Evolutionary conservation across 108 stramenopile species (phyloP).

Genomic region (Cylindrotheca closterium): DNA sequence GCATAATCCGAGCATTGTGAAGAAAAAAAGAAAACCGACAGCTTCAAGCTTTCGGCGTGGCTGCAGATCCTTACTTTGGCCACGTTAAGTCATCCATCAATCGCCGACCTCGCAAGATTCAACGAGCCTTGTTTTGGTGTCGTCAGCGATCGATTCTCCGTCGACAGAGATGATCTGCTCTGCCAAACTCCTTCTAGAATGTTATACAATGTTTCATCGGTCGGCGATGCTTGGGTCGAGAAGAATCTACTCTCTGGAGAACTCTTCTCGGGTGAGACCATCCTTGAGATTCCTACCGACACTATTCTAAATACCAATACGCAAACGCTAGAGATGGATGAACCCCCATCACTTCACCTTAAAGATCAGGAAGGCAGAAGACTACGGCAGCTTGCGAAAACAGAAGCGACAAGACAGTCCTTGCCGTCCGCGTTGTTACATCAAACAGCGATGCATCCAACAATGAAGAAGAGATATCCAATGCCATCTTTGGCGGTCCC

Average conservation of each 20-base stretch:
- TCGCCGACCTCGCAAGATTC: too few relatives aligned
- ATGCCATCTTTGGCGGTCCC: constrained; percentile 3
- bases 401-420: neutral
- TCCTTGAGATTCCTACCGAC: neutral
- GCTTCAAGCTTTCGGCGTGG: too few relatives aligned
- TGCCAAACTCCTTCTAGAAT: neutral
- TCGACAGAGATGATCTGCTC: neutral
- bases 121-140: neutral
- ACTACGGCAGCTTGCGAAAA: neutral
- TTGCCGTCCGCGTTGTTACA: constrained; percentile 34
- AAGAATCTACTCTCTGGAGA: neutral
- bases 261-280: neutral
- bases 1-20: too few relatives aligned
- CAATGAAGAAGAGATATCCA: neutral
- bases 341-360: neutral
- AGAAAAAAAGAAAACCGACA: too few relatives aligned
- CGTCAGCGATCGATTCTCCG: neutral
- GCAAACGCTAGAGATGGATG: neutral
- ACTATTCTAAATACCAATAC: neutral
- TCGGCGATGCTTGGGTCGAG: neutral
- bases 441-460: constrained; percentile 5
- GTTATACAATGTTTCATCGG: neutral
- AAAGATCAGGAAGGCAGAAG: neutral
- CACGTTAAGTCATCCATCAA: too few relatives aligned
- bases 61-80: too few relatives aligned